phyloP scores from a whole-genome alignment of 371 early-diverging fungal genomes.

The Mucor saturninus region DNA sequence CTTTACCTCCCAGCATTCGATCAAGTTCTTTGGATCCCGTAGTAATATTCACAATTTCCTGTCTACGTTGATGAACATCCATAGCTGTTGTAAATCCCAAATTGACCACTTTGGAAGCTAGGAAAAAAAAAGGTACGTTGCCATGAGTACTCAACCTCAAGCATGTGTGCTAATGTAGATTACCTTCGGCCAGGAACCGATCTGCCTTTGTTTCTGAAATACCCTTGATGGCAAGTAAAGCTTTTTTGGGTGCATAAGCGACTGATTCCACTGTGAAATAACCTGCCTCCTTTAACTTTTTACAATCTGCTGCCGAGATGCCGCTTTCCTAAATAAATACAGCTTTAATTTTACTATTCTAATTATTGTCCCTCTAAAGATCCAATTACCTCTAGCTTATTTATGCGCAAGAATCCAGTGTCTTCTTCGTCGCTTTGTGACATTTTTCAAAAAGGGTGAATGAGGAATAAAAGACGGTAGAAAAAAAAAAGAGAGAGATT shows the following conservation, averaged over 20 bases:
- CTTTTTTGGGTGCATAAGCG: constrained; percentile 97
- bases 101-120: constrained; percentile 93
- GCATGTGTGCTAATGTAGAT: background rate
- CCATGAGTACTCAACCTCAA: background rate
- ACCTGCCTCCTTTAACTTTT: constrained; percentile 93
- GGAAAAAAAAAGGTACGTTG: background rate
- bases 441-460: constrained; percentile 11
- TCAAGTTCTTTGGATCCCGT: constrained; percentile 98
- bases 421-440: constrained; percentile 38
- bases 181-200: constrained; percentile 94
- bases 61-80: constrained; percentile 89
- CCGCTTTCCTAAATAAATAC: constrained; percentile 72
- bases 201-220: constrained; percentile 99
- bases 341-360: background rate
- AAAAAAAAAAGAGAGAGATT: background rate
- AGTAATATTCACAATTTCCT: constrained; percentile 86
- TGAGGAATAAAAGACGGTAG: background rate
- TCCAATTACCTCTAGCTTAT: constrained; percentile 28
- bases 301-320: constrained; percentile 82
- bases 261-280: constrained; percentile 95
- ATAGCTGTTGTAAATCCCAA: constrained; percentile 99
- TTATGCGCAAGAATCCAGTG: constrained; percentile 29
- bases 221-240: constrained; percentile 93
- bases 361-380: background rate
- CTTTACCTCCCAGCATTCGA: constrained; percentile 86